These are phyloP conservation scores for Metarhizium guizhouense DNA, from an alignment of 2,329 filamentous ascomycete species.

Conservation along the genomic window DNA sequence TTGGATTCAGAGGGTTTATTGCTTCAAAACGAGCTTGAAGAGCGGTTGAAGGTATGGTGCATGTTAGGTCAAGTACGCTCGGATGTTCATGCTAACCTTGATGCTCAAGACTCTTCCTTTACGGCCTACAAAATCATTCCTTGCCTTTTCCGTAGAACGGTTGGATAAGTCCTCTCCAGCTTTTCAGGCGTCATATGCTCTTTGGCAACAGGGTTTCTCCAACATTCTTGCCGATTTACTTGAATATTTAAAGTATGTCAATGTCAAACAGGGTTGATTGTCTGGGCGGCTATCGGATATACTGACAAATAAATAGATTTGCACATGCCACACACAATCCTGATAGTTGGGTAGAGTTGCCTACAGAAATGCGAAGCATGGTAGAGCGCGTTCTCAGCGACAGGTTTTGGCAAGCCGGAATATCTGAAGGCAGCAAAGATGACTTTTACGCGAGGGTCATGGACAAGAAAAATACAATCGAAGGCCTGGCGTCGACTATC, in stretches of 20 bases:
- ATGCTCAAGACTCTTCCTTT: conserved; percentile 57
- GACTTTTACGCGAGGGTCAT: conserved; percentile 92
- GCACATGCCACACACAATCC: conserved; percentile 89
- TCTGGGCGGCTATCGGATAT: background rate
- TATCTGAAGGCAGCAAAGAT: conserved; percentile 89
- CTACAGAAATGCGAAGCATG: conserved; percentile 65
- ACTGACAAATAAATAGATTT: conserved; percentile 41
- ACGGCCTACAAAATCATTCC: conserved; percentile 78
- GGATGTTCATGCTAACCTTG: conserved; percentile 6
- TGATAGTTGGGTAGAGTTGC: conserved; percentile 70
- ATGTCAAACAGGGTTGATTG: background rate
- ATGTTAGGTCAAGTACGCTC: background rate
- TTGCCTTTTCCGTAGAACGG: conserved; percentile 89
- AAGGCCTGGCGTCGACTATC: conserved; percentile 90
- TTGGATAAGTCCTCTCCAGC: conserved; percentile 64
- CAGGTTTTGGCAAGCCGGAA: conserved; percentile 96
- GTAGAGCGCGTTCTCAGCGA: conserved; percentile 83
- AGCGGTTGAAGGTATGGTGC: conserved; percentile 54
- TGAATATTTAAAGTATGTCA: conserved; percentile 61
- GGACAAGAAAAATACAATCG: conserved; percentile 79
- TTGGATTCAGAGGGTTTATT: conserved; percentile 72
- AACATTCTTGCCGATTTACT: conserved; percentile 78
- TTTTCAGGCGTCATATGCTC: conserved; percentile 63
- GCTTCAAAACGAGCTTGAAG: conserved; percentile 70
- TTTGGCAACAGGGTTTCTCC: conserved; percentile 84